These are phyloP conservation scores for Catenaria anguillulae DNA, from an alignment of 371 early-diverging fungal species.

Conservation along the genomic window DNA sequence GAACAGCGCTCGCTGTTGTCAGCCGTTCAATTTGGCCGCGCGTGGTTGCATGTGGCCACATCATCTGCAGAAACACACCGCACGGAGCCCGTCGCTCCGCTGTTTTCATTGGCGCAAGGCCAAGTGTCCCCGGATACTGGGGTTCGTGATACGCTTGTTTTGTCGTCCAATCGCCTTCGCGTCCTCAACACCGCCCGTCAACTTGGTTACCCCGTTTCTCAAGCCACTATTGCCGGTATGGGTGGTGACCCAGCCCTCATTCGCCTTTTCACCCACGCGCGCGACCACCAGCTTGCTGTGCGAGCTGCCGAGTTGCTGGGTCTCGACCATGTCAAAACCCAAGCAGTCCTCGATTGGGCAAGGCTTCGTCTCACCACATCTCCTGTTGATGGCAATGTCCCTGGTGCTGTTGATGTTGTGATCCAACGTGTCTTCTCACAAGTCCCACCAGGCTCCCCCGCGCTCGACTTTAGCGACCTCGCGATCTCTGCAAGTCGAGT, in stretches of 20 bases:
- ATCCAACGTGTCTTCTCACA: neutral
- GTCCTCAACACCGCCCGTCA: neutral
- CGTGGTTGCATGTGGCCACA: neutral
- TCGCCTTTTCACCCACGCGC: neutral
- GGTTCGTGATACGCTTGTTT: neutral
- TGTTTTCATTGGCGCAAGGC: too few relatives aligned
- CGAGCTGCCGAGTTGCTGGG: neutral
- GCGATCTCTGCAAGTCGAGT: neutral
- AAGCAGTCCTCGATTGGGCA: neutral
- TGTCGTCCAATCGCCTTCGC: neutral
- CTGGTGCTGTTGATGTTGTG: constrained; percentile 7
- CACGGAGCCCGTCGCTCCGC: too few relatives aligned
- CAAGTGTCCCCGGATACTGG: neutral
- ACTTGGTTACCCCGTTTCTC: neutral
- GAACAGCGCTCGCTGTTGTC: neutral
- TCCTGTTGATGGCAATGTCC: neutral
- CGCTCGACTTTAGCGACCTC: neutral
- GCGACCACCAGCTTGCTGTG: neutral
- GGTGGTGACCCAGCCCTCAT: neutral
- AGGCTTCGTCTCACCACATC: too few relatives aligned
- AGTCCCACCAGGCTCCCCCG: neutral
- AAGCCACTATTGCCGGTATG: neutral
- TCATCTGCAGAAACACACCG: neutral
- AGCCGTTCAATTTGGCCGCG: neutral
- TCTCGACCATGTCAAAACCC: neutral